Evolutionary conservation across 805 yeast genomes (phyloP).

Genomic region (Ogataea glucozyma): DNA sequence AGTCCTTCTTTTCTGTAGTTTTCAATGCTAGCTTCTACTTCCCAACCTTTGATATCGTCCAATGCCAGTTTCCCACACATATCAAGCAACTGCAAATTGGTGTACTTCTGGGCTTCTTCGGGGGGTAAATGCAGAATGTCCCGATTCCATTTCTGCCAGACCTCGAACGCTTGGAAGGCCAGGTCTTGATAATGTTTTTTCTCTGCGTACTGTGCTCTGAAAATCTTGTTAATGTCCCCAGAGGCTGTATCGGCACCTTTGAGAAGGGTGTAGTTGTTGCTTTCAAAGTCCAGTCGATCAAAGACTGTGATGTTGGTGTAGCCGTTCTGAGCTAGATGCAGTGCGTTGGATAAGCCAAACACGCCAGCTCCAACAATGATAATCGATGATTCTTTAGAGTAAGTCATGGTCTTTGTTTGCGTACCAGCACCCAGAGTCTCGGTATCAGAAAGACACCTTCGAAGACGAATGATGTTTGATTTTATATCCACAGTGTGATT

Average conservation of each 20-base stretch:
- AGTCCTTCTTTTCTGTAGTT: slow-evolving; percentile 32
- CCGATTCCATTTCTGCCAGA: slow-evolving; percentile 30
- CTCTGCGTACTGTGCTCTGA: slow-evolving; percentile 41
- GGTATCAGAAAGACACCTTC: too few species aligned
- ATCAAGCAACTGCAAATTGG: slow-evolving; percentile 29
- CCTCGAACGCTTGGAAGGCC: slow-evolving; percentile 30
- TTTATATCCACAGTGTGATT: too few species aligned
- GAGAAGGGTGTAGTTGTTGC: slow-evolving; percentile 33
- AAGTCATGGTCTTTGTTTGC: slow-evolving; percentile 1
- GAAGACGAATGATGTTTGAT: too few species aligned
- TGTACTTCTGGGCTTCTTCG: slow-evolving; percentile 28
- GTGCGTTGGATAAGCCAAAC: slow-evolving; percentile 52
- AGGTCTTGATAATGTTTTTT: slow-evolving; percentile 37
- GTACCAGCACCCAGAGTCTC: too few species aligned
- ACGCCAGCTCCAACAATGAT: slow-evolving; percentile 56
- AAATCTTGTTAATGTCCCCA: slow-evolving; percentile 41
- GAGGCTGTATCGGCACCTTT: slow-evolving; percentile 43
- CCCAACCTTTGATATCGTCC: slow-evolving; percentile 31
- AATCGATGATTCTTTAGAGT: slow-evolving; percentile 28
- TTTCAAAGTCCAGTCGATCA: slow-evolving; percentile 38
- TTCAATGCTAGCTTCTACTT: slow-evolving; percentile 26
- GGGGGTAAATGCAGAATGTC: slow-evolving; percentile 25
- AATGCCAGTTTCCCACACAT: slow-evolving; percentile 33
- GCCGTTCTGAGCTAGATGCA: slow-evolving; percentile 41
- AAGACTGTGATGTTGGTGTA: slow-evolving; percentile 39